Evolutionary conservation across 768 basidiomycete species (phyloP).

Genomic region (Suillus sp.): DNA sequence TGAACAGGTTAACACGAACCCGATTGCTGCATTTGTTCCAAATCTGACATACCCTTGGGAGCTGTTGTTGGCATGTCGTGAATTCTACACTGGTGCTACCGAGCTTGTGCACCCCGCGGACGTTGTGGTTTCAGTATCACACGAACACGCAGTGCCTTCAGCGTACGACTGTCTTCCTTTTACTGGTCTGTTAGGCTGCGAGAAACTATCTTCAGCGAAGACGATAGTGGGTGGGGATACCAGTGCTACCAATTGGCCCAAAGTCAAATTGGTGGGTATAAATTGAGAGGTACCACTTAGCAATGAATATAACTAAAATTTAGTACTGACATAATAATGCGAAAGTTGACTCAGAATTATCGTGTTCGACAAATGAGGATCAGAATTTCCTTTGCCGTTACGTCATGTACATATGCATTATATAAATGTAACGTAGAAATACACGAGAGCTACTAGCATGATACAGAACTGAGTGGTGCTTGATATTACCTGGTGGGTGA

Average conservation of each 20-base stretch:
- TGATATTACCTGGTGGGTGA: background rate
- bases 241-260: background rate
- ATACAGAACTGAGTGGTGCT: slow-evolving; percentile 5
- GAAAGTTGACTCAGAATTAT: too few relatives aligned
- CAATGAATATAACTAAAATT: too few relatives aligned
- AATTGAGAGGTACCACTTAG: too few relatives aligned
- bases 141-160: background rate
- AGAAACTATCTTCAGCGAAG: background rate
- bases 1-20: background rate
- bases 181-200: background rate
- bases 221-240: background rate
- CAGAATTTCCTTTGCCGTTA: too few relatives aligned
- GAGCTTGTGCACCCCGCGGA: background rate
- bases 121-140: background rate
- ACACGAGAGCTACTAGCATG: background rate
- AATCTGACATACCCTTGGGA: background rate
- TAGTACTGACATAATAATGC: too few relatives aligned
- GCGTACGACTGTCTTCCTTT: background rate
- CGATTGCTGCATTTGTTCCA: slow-evolving; percentile 1
- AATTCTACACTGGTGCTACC: slow-evolving; percentile 14
- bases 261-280: background rate
- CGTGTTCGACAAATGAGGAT: too few relatives aligned
- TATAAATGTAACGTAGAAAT: background rate
- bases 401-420: background rate
- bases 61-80: background rate